These are phyloP conservation scores for Yamadazyma atlantica DNA, from an alignment of 1,139 yeast species.

Conservation along the genomic window DNA sequence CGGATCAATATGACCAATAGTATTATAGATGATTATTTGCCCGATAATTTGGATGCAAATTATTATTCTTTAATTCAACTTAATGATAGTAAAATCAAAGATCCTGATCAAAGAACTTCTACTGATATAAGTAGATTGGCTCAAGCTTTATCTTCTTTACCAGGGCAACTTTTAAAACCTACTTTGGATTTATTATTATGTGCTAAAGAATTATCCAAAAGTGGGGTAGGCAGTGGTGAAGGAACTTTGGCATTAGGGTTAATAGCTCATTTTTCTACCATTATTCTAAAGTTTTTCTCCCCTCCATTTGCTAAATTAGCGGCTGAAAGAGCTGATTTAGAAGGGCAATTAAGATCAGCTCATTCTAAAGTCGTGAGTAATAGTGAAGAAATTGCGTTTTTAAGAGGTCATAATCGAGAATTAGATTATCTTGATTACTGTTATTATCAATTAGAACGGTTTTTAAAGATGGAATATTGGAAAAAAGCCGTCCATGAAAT, in stretches of 20 bases:
- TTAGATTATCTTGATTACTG: constrained; percentile 75
- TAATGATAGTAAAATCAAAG: constrained; percentile 56
- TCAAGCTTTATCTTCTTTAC: constrained; percentile 67
- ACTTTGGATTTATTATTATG: constrained; percentile 77
- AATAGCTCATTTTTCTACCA: constrained; percentile 79
- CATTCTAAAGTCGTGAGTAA: constrained; percentile 80
- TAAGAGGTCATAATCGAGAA: constrained; percentile 81
- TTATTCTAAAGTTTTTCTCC: constrained; percentile 69
- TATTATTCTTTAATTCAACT: constrained; percentile 52
- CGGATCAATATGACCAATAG: constrained; percentile 65
- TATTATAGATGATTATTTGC: constrained; percentile 67
- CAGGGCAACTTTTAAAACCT: constrained; percentile 88
- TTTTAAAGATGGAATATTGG: constrained; percentile 75
- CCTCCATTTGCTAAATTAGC: constrained; percentile 90
- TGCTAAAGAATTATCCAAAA: constrained; percentile 73
- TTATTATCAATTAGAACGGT: constrained; percentile 79
- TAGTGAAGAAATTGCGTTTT: constrained; percentile 84
- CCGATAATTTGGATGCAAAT: constrained; percentile 53
- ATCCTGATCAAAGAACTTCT: constrained; percentile 82
- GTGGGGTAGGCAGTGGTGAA: constrained; percentile 81
- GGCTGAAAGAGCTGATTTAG: constrained; percentile 73
- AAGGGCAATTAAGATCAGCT: constrained; percentile 80
- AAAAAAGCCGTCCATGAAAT: constrained; percentile 73
- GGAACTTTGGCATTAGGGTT: constrained; percentile 81
- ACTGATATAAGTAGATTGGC: constrained; percentile 79